phyloP scores from a whole-genome alignment of 345 rosid genomes.

The Gossypium thurberi region DNA sequence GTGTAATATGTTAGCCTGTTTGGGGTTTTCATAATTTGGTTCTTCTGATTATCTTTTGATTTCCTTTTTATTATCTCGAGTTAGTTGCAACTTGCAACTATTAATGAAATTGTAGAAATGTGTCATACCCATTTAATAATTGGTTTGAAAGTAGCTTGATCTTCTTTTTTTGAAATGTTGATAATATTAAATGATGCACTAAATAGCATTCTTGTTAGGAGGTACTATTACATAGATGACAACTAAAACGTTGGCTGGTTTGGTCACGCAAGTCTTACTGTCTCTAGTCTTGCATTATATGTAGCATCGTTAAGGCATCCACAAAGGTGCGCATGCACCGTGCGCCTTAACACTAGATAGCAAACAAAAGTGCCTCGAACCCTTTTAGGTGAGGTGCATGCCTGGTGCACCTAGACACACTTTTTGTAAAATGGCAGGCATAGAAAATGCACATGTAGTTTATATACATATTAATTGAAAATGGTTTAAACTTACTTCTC shows the following conservation, averaged over 20 bases:
- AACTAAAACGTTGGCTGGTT: not conserved
- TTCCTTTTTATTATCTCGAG: not conserved
- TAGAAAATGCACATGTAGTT: too few species aligned
- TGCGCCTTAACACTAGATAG: too few species aligned
- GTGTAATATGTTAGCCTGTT: not conserved
- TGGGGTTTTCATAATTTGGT: not conserved
- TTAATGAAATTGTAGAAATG: not conserved
- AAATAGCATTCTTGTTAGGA: not conserved
- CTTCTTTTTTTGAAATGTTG: not conserved
- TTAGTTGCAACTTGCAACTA: not conserved
- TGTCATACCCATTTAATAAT: not conserved
- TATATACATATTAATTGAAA: not conserved
- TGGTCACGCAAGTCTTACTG: not conserved
- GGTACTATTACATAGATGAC: not conserved
- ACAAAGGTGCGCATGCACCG: too few species aligned
- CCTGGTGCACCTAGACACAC: too few species aligned
- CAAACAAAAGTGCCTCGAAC: too few species aligned
- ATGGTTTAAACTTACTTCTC: slow-evolving; percentile 9
- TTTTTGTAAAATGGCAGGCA: too few species aligned
- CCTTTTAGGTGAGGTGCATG: too few species aligned
- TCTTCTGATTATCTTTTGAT: not conserved
- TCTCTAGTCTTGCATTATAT: not conserved
- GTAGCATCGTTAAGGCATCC: not conserved
- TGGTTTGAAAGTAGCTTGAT: not conserved
- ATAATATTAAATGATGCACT: not conserved